Conservation (phyloP, 129 eudicot genomes). For the Centella asiatica region DNA sequence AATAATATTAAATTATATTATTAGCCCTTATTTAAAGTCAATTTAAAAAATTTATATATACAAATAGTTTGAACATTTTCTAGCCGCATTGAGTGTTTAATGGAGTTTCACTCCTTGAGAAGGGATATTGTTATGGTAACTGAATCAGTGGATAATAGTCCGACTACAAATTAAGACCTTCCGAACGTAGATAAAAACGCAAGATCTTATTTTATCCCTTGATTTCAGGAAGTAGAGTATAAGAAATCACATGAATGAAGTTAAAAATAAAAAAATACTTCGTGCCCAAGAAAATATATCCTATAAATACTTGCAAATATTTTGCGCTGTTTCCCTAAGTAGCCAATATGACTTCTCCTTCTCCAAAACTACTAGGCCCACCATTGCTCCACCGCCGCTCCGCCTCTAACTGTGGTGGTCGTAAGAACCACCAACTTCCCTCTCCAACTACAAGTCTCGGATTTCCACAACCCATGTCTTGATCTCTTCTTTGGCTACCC, state of each 20-base stretch:
- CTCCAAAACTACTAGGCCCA: background rate
- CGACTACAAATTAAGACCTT: too few species aligned
- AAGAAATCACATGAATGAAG: too few species aligned
- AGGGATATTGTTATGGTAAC: too few species aligned
- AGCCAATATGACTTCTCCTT: constrained; percentile 5
- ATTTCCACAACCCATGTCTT: background rate
- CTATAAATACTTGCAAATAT: background rate
- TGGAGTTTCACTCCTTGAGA: too few species aligned
- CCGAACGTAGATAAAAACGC: too few species aligned
- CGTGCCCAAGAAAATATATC: background rate
- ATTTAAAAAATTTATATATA: too few species aligned
- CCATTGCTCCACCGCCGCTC: background rate
- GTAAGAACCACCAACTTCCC: background rate
- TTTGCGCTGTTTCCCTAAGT: background rate
- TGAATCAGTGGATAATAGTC: too few species aligned
- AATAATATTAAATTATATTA: too few species aligned
- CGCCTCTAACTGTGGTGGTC: background rate
- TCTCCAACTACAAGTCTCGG: background rate
- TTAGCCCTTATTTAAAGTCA: too few species aligned
- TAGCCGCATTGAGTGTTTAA: too few species aligned
- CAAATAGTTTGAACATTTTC: too few species aligned
- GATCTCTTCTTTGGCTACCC: background rate
- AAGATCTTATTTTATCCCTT: background rate
- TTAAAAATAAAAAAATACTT: background rate
- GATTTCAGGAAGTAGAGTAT: too few species aligned